Evolutionary conservation across 2,329 filamentous ascomycete genomes (phyloP).

Genomic region (Ceratocystis alfenasii): DNA sequence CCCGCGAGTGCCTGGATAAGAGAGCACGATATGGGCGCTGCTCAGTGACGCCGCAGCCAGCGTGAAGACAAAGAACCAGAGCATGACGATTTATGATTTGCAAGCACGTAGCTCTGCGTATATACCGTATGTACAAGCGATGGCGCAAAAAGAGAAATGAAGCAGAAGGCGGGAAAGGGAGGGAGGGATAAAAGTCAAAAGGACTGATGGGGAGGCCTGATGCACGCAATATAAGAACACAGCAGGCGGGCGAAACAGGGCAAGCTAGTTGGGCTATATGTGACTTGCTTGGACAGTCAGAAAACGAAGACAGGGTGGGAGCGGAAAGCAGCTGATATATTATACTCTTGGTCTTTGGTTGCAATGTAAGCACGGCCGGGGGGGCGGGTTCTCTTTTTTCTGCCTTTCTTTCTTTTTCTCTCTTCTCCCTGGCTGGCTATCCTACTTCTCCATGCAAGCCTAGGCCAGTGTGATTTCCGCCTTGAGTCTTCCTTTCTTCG

Average conservation of each 20-base stretch:
- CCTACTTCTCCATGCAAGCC: not conserved
- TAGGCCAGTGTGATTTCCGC: not conserved
- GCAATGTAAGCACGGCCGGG: not conserved
- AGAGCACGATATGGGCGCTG: constrained; percentile 67
- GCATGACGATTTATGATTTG: constrained; percentile 30
- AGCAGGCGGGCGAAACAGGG: not conserved
- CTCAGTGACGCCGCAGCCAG: constrained; percentile 39
- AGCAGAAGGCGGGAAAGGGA: too few species aligned
- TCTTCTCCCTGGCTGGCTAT: not conserved
- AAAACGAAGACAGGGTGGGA: not conserved
- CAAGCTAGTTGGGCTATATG: too few species aligned
- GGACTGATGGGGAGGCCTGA: not conserved
- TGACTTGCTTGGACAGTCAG: too few species aligned
- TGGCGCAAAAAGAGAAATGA: too few species aligned
- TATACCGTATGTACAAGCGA: too few species aligned
- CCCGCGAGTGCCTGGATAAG: constrained; percentile 77
- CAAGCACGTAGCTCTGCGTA: not conserved
- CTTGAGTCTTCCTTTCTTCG: not conserved
- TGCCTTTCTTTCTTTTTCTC: not conserved
- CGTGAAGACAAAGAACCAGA: constrained; percentile 35
- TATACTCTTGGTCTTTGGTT: not conserved
- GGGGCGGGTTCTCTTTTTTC: not conserved
- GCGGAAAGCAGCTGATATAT: not conserved
- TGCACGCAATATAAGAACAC: not conserved
- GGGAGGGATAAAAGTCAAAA: too few species aligned